Evolutionary conservation across 2,329 filamentous ascomycete genomes (phyloP), one percentile per base, ranked within the genome.

Genomic region (Pseudofabraea citricarpa): DNA sequence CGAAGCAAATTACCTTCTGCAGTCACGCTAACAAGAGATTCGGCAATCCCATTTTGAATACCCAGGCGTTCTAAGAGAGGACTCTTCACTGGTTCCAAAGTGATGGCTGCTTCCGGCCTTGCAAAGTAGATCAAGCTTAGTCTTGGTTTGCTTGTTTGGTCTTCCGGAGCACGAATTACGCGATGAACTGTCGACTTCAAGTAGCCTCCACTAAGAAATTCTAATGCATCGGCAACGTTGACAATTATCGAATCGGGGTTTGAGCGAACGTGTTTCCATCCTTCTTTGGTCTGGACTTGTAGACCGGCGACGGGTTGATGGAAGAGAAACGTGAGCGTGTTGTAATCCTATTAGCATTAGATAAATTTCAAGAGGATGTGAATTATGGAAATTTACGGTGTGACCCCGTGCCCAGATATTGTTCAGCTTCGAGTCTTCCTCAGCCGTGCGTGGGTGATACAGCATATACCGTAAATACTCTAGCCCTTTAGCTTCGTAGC

Each of bases 391-490:
- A n/a, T n/a, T n/a, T n/a, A n/a, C n/a, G 0, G 59, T 65, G 41
- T 67, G 63, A 0, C 75, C 75, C 0, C 64, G 63, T 0, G 66
- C 65, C 54, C 72, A 75, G 2, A 76, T 59, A 23, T 63, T 59
- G 0, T 68, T 66, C 1, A 68, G 60, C 35, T 61, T 62, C 35
- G 65, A 64, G 48, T 71, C 72, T n/a, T 73, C 68, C 15, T 73
- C 67, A 0, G 63, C 57, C 0, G 63, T 67, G 38, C 75, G 70
- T 0, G 70, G 66, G 13, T 69, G 65, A 48, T 79, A 79, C 46
- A 73, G 68, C 75, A 81, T 81, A 56, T 80, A 81, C 3, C 79
- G 70, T 6, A 81, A 64, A 44, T 81, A 75, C 22, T 74, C 74
- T 45, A 80, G 75, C 15, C 74, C 70, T 24, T 73, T 67, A 5